Base-by-base conservation (phyloP, 164 flowering plant species). In the Liquidambar formosana region DNA sequence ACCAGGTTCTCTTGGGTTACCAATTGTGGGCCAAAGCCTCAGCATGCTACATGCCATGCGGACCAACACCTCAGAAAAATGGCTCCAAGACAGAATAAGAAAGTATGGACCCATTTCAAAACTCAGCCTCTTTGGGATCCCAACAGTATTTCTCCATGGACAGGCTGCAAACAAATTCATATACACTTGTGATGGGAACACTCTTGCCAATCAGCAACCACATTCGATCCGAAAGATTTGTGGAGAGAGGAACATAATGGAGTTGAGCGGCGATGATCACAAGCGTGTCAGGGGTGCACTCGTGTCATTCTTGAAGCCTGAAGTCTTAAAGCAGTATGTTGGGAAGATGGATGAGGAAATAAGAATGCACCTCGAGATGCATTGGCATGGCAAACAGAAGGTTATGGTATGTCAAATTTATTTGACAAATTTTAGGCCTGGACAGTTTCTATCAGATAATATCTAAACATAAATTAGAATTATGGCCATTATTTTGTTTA, bases 1-100 rank as follows among this genome's bases (percentile, higher is more conserved):
- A 43, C 85, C 85, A 8, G 85, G 85, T n/a, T 75, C 79, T 57
- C 60, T 82, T 1, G 85, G 85, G 58, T 1, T 79, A 9, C 85
- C 85, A 23, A 12, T 82, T 1, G 65, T 82, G 9, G 83, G 85
- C 64, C 85, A 82, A 8, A 77, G 79, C 72, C 65, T 82, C 8
- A 23, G 43, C 66, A 68, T 82, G 63, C 78, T 75, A 41, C 68
- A 67, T 0, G 66, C 73, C 21, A 68, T 79, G 81, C 27, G 75
- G 38, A 57, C 75, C 41, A 82, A 80, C 72, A 77, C 79, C 1
- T 75, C 81, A 21, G 83, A 80, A 8, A 38, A 77, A 46, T 82
- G 83, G 81, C 57, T 82, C 1, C 41, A 64, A 10, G 56, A 70
- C 4, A 73, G 80, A 58, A 57, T 70, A 16, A 49, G 14, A 10